Conservation (phyloP, 2,329 filamentous ascomycete genomes). For the Volutella citrinella region DNA sequence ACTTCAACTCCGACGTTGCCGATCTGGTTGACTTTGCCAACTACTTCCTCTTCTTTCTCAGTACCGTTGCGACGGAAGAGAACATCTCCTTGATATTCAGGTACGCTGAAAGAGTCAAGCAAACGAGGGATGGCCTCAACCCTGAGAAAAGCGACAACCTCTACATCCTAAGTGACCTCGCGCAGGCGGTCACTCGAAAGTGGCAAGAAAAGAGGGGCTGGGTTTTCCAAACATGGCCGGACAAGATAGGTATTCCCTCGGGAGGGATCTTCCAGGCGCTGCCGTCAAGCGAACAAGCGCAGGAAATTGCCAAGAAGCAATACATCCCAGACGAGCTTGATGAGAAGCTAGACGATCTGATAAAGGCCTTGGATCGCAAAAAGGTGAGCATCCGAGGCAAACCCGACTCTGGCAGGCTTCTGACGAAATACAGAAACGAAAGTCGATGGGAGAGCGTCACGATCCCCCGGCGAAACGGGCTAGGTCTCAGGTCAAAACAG, state of each 20-base stretch:
- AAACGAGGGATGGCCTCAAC: constrained; percentile 76
- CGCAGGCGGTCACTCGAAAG: constrained; percentile 75
- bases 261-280: constrained; percentile 76
- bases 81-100: constrained; percentile 89
- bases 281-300: constrained; percentile 72
- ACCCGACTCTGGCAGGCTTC: too few relatives aligned
- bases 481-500: constrained; percentile 36
- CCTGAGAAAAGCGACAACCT: constrained; percentile 68
- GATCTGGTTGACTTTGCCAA: constrained; percentile 78
- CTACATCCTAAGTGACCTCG: constrained; percentile 84
- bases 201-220: constrained; percentile 86
- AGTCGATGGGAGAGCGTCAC: constrained; percentile 48
- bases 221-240: constrained; percentile 79
- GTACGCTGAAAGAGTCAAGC: constrained; percentile 89
- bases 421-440: constrained; percentile 51
- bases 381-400: constrained; percentile 58
- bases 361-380: constrained; percentile 67
- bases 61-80: constrained; percentile 75
- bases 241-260: constrained; percentile 75
- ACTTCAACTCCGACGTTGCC: constrained; percentile 66
- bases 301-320: constrained; percentile 81
- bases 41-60: constrained; percentile 89
- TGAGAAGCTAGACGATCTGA: constrained; percentile 68
- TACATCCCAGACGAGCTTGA: constrained; percentile 77
- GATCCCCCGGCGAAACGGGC: constrained; percentile 41